phyloP scores from a whole-genome alignment of 345 rosid genomes.

The Salix caprea region DNA sequence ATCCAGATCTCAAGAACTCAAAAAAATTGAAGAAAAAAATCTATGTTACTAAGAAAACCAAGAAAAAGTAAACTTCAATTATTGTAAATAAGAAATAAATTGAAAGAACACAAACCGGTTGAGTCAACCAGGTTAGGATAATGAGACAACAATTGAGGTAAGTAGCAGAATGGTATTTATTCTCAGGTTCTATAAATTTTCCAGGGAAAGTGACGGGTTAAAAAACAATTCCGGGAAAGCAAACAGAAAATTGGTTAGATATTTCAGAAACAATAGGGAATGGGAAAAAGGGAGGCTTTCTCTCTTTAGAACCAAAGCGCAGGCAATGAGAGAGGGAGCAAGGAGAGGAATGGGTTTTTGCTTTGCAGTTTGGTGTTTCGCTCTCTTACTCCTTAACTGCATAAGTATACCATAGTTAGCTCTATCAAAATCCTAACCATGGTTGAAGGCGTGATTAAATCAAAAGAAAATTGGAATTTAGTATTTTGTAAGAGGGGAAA shows the following conservation, averaged over 20 bases:
- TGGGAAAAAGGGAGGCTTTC: conserved; percentile 1
- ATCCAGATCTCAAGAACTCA: conserved; percentile 45
- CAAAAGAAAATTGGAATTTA: background rate
- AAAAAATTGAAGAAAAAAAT: background rate
- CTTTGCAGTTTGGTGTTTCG: background rate
- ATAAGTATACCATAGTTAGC: conserved; percentile 36
- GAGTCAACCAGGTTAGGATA: conserved; percentile 19
- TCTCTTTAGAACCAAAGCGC: conserved; percentile 1
- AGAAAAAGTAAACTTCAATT: conserved; percentile 12
- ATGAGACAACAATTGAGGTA: conserved; percentile 8
- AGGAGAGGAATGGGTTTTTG: background rate
- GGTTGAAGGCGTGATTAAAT: conserved; percentile 14
- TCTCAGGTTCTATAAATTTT: conserved; percentile 8
- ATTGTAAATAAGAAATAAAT: conserved; percentile 8
- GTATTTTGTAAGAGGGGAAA: background rate
- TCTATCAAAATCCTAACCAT: conserved; percentile 28
- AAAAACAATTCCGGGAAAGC: conserved; percentile 13
- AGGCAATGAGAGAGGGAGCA: background rate
- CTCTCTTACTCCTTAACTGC: conserved; percentile 27
- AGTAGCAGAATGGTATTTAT: conserved; percentile 10
- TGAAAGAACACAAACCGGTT: conserved; percentile 33
- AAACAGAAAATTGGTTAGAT: conserved; percentile 13
- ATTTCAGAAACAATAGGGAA: conserved; percentile 10
- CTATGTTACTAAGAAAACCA: conserved; percentile 23
- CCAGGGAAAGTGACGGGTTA: conserved; percentile 16